Percentiles rank a stretch among this genome's conserved stretches.
phyloP scores from a whole-genome alignment of 306 rosid species.

The Fragaria vesca region DNA sequence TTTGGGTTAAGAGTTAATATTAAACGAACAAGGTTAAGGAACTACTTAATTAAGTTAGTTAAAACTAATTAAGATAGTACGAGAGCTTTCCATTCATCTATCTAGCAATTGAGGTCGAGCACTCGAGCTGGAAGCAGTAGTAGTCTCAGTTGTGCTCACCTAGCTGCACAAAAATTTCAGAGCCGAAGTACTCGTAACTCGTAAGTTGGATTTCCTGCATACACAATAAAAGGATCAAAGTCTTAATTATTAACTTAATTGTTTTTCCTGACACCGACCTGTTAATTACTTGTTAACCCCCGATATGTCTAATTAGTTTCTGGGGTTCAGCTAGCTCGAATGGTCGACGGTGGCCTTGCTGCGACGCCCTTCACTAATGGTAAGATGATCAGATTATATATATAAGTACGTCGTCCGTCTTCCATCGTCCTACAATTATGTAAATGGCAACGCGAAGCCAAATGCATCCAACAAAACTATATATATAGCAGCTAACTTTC shows the following conservation, averaged over 20 bases:
- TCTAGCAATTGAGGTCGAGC: neutral
- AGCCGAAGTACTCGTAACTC: neutral
- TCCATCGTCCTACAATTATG: neutral
- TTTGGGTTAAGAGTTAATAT: neutral
- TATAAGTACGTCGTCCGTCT: no score
- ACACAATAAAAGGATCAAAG: neutral
- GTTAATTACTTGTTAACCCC: neutral
- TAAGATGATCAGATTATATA: neutral
- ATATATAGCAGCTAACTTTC: constrained; percentile 7
- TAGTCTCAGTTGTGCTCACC: neutral
- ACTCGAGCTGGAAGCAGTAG: neutral
- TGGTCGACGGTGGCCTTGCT: neutral
- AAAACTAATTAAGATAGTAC: neutral
- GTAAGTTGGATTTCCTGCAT: neutral
- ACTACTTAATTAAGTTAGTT: neutral
- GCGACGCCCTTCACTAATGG: neutral
- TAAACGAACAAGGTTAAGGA: neutral
- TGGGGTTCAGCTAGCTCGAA: neutral
- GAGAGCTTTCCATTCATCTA: neutral
- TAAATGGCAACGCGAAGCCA: neutral
- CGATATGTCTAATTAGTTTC: neutral
- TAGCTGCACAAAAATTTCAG: neutral
- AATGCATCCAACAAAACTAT: neutral
- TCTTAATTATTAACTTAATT: neutral
- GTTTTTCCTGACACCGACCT: neutral